A percentile compares a stretch with the other conserved stretches of the same genome.
These are phyloP conservation scores for Aegilops umbellulata DNA, from an alignment of 176 grass and related monocot genomes.

Conservation along the genomic window DNA sequence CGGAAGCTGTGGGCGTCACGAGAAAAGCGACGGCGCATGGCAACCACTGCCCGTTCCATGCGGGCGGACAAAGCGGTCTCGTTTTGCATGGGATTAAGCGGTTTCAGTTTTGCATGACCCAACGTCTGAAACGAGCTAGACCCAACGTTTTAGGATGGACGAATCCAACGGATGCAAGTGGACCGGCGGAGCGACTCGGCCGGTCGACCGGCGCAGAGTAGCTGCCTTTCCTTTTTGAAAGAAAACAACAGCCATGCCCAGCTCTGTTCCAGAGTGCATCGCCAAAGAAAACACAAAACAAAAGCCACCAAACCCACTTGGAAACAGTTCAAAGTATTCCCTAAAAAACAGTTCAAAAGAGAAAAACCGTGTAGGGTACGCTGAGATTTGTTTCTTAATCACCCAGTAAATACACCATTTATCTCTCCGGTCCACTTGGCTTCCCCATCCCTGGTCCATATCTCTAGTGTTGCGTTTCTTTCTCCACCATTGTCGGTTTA, in stretches of 20 bases:
- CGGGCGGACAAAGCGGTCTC: too few relatives aligned
- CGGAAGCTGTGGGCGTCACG: too few relatives aligned
- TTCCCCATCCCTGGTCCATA: background rate
- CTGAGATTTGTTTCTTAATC: background rate
- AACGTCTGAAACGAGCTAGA: too few relatives aligned
- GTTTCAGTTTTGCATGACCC: too few relatives aligned
- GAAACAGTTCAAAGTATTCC: background rate
- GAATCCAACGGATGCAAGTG: too few relatives aligned
- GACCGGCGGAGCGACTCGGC: too few relatives aligned
- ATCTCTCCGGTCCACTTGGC: background rate
- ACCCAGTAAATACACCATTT: background rate
- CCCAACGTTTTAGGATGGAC: too few relatives aligned
- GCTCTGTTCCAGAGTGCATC: background rate
- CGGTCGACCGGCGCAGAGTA: too few relatives aligned
- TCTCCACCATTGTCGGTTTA: background rate
- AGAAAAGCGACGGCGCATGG: too few relatives aligned
- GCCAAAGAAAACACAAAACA: conserved; percentile 1
- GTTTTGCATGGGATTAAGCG: too few relatives aligned
- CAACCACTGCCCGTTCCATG: too few relatives aligned
- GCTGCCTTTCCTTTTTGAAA: background rate
- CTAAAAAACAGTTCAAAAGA: background rate
- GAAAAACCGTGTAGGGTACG: background rate
- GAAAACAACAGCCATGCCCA: background rate
- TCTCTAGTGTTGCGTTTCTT: background rate
- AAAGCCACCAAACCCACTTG: background rate